Evolutionary conservation across 768 basidiomycete genomes (phyloP), one percentile per base, ranked within the genome.

Genomic region (Omphalotus guepiniiformis): DNA sequence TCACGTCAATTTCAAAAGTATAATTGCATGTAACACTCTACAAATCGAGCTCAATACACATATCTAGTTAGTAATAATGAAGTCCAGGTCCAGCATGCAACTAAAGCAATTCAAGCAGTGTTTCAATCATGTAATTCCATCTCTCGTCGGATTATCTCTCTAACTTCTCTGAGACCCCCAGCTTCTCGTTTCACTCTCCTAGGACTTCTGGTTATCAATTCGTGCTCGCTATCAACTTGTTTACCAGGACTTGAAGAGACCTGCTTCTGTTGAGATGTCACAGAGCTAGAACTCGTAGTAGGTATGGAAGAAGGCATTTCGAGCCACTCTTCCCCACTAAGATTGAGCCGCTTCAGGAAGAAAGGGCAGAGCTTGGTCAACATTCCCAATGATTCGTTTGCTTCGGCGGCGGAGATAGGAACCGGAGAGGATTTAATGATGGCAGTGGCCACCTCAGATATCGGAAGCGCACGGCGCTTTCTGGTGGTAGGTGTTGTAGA

Each of bases 401-500:
- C 88, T 63, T 92, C 89, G 8, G 83, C 82, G 22, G 72, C 65
- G 16, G 88, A 91, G 52, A 89, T 79, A 6, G 89, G 88, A 5
- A 91, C 82, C 1, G 85, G 82, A 0, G 88, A 88, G 0, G 88
- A 90, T 65, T 91, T 90, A 46, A 90, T 65, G 50, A 92, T 68
- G 9, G 88, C 83, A 19, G 76, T 65, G 3, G 72, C 71, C 26
- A 90, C 84, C 58, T 91, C 88, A 26, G 72, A 72, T 13, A 70
- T 63, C 13, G 84, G 88, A 42, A 90, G 67, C 21, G 83, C 78
- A 35, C 83, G 83, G 34, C 89, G 79, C 62, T 86, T 89, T 41
- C 89, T 78, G 22, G 70, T 61, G 3, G 78, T 71, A 15, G 83
- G 75, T 3, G 79, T 75, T 1, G 76, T 64, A 3, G 74, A 69